These are phyloP conservation scores for Aspergillus sp. DNA, from an alignment of 2,329 filamentous ascomycete species.

Conservation along the genomic window DNA sequence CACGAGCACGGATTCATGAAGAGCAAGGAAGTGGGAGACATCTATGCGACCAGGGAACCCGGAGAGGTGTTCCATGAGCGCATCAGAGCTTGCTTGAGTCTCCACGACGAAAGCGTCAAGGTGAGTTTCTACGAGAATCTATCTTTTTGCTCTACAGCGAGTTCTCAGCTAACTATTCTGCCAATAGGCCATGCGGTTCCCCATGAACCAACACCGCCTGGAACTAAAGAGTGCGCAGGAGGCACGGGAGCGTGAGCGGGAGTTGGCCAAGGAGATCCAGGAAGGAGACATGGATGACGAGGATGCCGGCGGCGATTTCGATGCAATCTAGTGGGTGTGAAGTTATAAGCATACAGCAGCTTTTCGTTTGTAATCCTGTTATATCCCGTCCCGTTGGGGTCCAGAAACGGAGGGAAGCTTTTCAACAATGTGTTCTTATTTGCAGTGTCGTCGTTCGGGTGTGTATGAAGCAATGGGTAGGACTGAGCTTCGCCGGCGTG, in stretches of 20 bases:
- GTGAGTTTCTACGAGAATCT: slow-evolving; percentile 49
- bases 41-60: slow-evolving; percentile 93
- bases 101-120: slow-evolving; percentile 98
- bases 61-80: slow-evolving; percentile 97
- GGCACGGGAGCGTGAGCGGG: slow-evolving; percentile 91
- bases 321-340: slow-evolving; percentile 71
- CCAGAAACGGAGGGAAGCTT: slow-evolving; percentile 19
- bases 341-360: slow-evolving; percentile 25
- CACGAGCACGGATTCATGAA: slow-evolving; percentile 97
- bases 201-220: slow-evolving; percentile 97
- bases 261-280: slow-evolving; percentile 98
- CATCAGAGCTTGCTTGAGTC: slow-evolving; percentile 83
- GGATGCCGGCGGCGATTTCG: slow-evolving; percentile 92
- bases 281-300: slow-evolving; percentile 97
- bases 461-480: slow-evolving; percentile 31
- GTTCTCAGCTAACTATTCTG: background rate
- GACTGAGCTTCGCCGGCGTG: slow-evolving; percentile 28
- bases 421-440: slow-evolving; percentile 32
- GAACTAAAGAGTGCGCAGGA: slow-evolving; percentile 98
- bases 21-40: slow-evolving; percentile 93
- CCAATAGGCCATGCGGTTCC: slow-evolving; percentile 88
- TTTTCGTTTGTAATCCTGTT: slow-evolving; percentile 18
- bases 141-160: background rate
- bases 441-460: slow-evolving; percentile 28
- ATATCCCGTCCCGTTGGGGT: slow-evolving; percentile 11